phyloP scores from a whole-genome alignment of 352 stramenopile species.

The Phytophthora fragariaefolia region DNA sequence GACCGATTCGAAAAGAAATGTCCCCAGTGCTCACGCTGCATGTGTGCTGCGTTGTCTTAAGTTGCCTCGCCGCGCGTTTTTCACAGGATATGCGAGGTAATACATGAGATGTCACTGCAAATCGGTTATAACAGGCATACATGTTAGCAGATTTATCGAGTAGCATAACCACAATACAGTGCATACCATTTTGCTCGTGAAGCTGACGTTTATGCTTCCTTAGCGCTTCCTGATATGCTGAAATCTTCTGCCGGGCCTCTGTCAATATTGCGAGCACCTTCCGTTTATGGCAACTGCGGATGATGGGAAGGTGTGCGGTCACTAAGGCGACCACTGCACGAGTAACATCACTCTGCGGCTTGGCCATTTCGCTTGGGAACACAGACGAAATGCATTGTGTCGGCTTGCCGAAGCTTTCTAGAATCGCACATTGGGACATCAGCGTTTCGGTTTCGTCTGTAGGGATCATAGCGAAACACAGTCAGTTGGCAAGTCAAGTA shows the following conservation, averaged over 20 bases:
- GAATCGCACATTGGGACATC: constrained; percentile 32
- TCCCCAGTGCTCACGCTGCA: not conserved
- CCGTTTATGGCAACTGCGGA: constrained; percentile 35
- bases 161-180: not conserved
- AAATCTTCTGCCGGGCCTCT: constrained; percentile 36
- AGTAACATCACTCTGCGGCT: constrained; percentile 39
- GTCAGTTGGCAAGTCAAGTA: constrained; percentile 3
- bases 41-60: constrained; percentile 9
- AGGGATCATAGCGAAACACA: constrained; percentile 14
- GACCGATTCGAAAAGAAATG: constrained; percentile 30
- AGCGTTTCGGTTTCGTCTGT: constrained; percentile 40
- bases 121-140: not conserved
- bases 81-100: constrained; percentile 17
- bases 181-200: constrained; percentile 20
- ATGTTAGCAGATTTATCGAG: constrained; percentile 11
- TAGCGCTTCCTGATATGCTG: constrained; percentile 25
- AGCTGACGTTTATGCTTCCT: constrained; percentile 10
- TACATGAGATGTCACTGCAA: constrained; percentile 13
- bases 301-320: constrained; percentile 31
- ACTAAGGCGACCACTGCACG: constrained; percentile 36
- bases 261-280: constrained; percentile 39
- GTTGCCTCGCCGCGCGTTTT: constrained; percentile 19
- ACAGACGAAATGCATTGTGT: constrained; percentile 41
- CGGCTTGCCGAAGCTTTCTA: constrained; percentile 47
- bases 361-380: constrained; percentile 26